phyloP scores from a whole-genome alignment of 1,284 basidiomycete genomes.

The Cutaneotrichosporon dermatis region DNA sequence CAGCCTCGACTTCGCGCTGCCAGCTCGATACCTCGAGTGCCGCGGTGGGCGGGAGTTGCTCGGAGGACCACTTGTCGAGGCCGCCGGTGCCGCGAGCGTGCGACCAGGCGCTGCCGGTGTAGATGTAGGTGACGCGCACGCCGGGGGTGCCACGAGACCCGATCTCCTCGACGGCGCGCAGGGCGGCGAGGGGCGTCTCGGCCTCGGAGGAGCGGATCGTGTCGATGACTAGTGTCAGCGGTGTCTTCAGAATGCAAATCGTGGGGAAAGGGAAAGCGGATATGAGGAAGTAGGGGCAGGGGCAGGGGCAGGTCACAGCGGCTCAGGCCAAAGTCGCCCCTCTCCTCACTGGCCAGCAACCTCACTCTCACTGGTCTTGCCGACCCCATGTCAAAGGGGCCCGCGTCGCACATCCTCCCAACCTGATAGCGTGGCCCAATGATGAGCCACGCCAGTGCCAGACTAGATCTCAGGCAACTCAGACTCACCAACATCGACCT shows the following conservation, averaged over 20 bases:
- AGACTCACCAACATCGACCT: slow-evolving; percentile 54
- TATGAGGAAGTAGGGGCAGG: too few species aligned
- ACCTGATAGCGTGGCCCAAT: too few species aligned
- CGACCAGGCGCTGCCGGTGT: slow-evolving; percentile 55
- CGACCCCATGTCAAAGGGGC: too few species aligned
- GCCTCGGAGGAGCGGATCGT: slow-evolving; percentile 42
- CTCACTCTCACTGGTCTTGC: too few species aligned
- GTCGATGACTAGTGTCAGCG: slow-evolving; percentile 39
- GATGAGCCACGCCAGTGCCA: too few species aligned
- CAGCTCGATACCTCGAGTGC: slow-evolving; percentile 24
- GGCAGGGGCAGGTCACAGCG: too few species aligned
- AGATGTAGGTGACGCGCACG: slow-evolving; percentile 55
- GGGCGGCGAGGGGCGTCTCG: slow-evolving; percentile 40
- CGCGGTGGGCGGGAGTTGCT: slow-evolving; percentile 22
- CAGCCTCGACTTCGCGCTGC: slow-evolving; percentile 33
- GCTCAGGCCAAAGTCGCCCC: too few species aligned
- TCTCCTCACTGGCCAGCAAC: too few species aligned
- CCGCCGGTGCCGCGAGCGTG: slow-evolving; percentile 44
- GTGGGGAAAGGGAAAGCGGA: too few species aligned
- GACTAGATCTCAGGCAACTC: too few species aligned
- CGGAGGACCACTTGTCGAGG: slow-evolving; percentile 37
- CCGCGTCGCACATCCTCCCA: too few species aligned
- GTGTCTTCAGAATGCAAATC: background rate
- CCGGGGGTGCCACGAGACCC: slow-evolving; percentile 26
- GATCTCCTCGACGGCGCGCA: slow-evolving; percentile 24